Conservation (phyloP, 352 stramenopile species). For the Phytophthora tubulina region DNA sequence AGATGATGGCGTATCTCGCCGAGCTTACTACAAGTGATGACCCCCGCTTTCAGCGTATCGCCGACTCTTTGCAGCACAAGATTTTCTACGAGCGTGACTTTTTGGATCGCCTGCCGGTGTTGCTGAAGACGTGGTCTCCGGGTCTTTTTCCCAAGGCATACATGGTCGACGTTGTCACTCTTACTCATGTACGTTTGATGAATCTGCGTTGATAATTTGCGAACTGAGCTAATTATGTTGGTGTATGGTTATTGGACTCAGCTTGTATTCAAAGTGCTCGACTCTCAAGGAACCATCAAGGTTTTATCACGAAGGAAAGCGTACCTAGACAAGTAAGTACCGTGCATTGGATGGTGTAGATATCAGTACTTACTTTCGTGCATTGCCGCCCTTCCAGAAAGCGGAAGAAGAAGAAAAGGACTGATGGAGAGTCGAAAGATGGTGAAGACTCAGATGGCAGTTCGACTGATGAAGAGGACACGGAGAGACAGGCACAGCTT, state of each 20-base stretch:
- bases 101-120: constrained; percentile 80
- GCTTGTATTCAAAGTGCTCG: constrained; percentile 89
- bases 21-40: constrained; percentile 80
- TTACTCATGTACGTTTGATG: constrained; percentile 78
- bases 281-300: constrained; percentile 87
- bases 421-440: constrained; percentile 39
- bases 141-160: constrained; percentile 73
- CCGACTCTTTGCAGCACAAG: constrained; percentile 89
- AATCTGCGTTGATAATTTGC: neutral
- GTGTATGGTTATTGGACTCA: constrained; percentile 27
- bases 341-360: neutral
- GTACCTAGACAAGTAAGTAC: constrained; percentile 59
- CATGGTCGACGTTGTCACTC: constrained; percentile 82
- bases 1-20: constrained; percentile 90
- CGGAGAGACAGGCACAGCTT: constrained; percentile 69
- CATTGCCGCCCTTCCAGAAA: constrained; percentile 38
- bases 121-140: constrained; percentile 84
- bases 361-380: constrained; percentile 14
- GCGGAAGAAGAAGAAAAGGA: constrained; percentile 56
- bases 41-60: constrained; percentile 81
- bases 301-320: constrained; percentile 82
- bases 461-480: constrained; percentile 81
- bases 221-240: constrained; percentile 17
- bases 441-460: constrained; percentile 59
- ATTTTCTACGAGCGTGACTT: constrained; percentile 92